These are phyloP conservation scores for Yueomyces sinensis DNA, from an alignment of 805 yeast genomes.

Conservation along the genomic window DNA sequence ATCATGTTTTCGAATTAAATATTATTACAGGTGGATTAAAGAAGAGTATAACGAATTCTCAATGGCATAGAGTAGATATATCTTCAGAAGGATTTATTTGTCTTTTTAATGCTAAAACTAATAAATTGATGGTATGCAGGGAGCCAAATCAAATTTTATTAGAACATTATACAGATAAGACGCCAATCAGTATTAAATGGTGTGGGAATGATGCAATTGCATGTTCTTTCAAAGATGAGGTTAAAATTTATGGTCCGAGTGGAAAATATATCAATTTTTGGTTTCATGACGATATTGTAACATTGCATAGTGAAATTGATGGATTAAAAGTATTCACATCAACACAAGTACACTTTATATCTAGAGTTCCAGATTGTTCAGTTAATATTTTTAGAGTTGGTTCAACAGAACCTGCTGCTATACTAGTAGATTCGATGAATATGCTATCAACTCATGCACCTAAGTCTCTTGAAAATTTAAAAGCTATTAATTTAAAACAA, in stretches of 20 bases:
- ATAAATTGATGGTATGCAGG: slow-evolving; percentile 36
- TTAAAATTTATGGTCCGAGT: slow-evolving; percentile 61
- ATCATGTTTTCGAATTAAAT: slow-evolving; percentile 9
- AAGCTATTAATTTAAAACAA: slow-evolving; percentile 34
- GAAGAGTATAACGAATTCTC: slow-evolving; percentile 5
- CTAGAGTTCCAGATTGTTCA: slow-evolving; percentile 45
- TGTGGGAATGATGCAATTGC: slow-evolving; percentile 77
- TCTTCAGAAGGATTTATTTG: slow-evolving; percentile 32
- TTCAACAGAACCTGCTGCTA: slow-evolving; percentile 70
- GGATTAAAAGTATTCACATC: slow-evolving; percentile 58
- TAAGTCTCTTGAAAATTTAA: slow-evolving; percentile 65
- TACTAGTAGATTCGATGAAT: slow-evolving; percentile 66
- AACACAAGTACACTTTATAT: slow-evolving; percentile 44
- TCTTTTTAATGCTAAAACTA: slow-evolving; percentile 27
- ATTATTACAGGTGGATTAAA: slow-evolving; percentile 2
- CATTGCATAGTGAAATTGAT: slow-evolving; percentile 43
- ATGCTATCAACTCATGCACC: slow-evolving; percentile 57
- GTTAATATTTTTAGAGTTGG: slow-evolving; percentile 67
- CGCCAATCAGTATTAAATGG: slow-evolving; percentile 52
- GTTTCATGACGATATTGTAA: slow-evolving; percentile 32
- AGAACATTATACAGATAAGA: slow-evolving; percentile 14
- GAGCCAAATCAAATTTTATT: slow-evolving; percentile 18
- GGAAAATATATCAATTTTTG: slow-evolving; percentile 33
- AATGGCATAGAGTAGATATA: slow-evolving; percentile 17
- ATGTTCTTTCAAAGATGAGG: slow-evolving; percentile 42